Evolutionary conservation across 148 eudicot genomes (phyloP).

Genomic region (Euryodendron excelsum): DNA sequence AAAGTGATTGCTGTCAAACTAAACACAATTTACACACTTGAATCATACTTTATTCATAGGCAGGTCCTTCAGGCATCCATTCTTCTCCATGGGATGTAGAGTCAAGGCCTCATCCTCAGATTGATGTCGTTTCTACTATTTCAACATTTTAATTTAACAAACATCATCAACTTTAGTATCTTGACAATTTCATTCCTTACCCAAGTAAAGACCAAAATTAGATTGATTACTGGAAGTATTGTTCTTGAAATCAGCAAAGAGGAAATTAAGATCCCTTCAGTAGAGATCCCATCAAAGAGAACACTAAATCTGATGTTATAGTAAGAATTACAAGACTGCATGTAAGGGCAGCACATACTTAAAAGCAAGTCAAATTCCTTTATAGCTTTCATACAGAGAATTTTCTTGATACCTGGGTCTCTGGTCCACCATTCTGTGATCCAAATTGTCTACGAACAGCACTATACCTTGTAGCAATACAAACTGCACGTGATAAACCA

Average conservation of each 20-base stretch:
- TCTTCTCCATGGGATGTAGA: not conserved
- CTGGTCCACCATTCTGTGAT: constrained; percentile 76
- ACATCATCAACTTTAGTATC: not conserved
- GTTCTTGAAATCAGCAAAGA: not conserved
- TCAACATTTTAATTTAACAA: not conserved
- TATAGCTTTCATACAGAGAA: not conserved
- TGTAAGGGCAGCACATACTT: not conserved
- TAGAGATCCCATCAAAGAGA: not conserved
- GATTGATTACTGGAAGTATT: not conserved
- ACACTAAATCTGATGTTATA: not conserved
- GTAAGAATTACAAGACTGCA: constrained; percentile 1
- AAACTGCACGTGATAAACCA: constrained; percentile 84
- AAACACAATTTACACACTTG: not conserved
- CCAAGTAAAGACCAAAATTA: not conserved
- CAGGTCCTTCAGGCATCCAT: not conserved
- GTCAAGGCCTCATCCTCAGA: not conserved
- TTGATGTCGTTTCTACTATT: not conserved
- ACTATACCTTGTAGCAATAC: constrained; percentile 96
- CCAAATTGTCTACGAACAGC: constrained; percentile 96
- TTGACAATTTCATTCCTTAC: not conserved
- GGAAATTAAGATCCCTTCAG: not conserved
- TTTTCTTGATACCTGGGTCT: constrained; percentile 68
- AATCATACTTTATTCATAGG: not conserved
- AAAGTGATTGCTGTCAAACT: not conserved
- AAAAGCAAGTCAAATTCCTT: not conserved